Conservation (phyloP, 176 grass and related monocot genomes). For the Bolboschoenus planiculmis region DNA sequence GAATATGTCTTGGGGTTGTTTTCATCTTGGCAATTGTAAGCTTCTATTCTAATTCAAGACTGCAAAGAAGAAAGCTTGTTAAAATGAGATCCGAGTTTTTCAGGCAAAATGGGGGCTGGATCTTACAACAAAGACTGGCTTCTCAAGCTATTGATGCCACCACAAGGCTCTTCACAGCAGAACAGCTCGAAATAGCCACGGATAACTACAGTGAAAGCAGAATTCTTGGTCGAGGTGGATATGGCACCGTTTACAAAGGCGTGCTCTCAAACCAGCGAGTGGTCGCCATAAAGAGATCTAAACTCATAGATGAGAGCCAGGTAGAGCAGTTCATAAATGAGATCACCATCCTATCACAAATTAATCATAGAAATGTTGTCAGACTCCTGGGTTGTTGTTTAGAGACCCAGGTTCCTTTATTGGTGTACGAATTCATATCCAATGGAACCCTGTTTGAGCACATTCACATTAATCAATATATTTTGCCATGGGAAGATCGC, state of each 20-base stretch:
- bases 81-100: conserved; percentile 32
- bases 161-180: conserved; percentile 24
- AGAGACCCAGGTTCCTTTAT: conserved; percentile 32
- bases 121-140: conserved; percentile 27
- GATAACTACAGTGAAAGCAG: conserved; percentile 25
- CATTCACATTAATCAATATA: conserved; percentile 18
- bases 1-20: conserved; percentile 12
- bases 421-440: conserved; percentile 41
- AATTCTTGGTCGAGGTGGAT: conserved; percentile 38
- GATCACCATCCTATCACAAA: conserved; percentile 37
- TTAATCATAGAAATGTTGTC: conserved; percentile 41
- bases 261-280: conserved; percentile 21
- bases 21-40: background rate
- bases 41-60: conserved; percentile 6
- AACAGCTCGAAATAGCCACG: conserved; percentile 37
- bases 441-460: conserved; percentile 41
- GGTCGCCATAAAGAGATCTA: conserved; percentile 45
- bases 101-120: conserved; percentile 37
- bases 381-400: conserved; percentile 38
- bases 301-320: conserved; percentile 33
- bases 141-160: conserved; percentile 14
- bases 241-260: conserved; percentile 46
- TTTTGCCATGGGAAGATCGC: conserved; percentile 27
- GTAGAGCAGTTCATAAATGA: conserved; percentile 50
- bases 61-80: conserved; percentile 17